Evolutionary conservation across 129 eudicot genomes (phyloP), one percentile per base, ranked within the genome.

Genomic region (Lactuca sativa): DNA sequence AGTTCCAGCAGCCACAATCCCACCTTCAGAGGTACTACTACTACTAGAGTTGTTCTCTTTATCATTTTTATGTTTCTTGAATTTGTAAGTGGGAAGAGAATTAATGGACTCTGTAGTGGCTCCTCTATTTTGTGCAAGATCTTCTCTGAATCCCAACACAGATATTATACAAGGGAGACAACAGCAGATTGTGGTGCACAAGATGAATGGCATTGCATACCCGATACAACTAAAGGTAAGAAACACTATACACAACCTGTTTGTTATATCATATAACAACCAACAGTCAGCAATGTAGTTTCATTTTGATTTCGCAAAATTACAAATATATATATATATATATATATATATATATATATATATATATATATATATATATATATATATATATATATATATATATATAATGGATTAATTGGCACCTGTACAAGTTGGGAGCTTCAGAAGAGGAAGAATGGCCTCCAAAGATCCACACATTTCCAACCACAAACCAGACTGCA

Each of bases 401-500:
- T 25, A 25, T 25, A 0, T 25, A 25, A 25, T 1, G 51, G 32
- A 68, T 4, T 36, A 14, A 49, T 41, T 49, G 70, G 65, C 75
- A 92, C 98, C 95, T 89, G 83, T 92, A 92, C 87, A 92, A 71
- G 76, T 89, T 86, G 16, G 98, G 98, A 77, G 98, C 98, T 49
- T 84, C 95, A 55, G 79, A 34, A 7, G 95, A 81, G 25, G 96
- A 86, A 69, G 98, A 80, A 81, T 89, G 96, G 13, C 96, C 98
- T 62, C 96, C 98, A 76, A 92, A 92, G 69, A 92, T 85, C 98
- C 98, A 92, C 10, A 92, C 96, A 76, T 89, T 92, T 73, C 98
- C 98, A 69, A 92, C 98, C 71, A 92, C 96, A 60, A 92, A 92
- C 98, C 98, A 92, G 57, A 92, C 86, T 8, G 98, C 98, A 83